These are phyloP conservation scores for Solanum ahanhuiri DNA, from an alignment of 257 asterid genomes.

Conservation along the genomic window DNA sequence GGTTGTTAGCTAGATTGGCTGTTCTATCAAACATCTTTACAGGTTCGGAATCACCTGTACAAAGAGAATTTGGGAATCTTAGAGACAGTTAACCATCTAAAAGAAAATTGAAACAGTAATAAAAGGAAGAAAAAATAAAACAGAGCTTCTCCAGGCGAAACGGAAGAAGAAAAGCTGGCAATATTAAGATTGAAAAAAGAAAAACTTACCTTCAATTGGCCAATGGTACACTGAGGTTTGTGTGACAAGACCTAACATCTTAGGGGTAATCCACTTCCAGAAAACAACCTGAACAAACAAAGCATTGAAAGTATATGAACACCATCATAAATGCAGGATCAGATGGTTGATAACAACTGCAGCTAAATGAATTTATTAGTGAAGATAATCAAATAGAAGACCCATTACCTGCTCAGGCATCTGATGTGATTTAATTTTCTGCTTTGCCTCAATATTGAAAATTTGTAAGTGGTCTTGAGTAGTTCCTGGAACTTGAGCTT, in stretches of 20 bases:
- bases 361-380: background rate
- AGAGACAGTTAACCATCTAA: background rate
- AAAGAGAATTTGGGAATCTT: background rate
- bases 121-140: background rate
- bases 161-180: background rate
- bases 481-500: constrained; percentile 97
- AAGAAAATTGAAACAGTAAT: background rate
- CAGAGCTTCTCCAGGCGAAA: background rate
- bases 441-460: constrained; percentile 92
- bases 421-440: constrained; percentile 87
- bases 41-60: constrained; percentile 87
- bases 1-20: constrained; percentile 84
- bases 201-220: constrained; percentile 72
- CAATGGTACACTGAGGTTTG: constrained; percentile 96
- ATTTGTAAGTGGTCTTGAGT: constrained; percentile 96
- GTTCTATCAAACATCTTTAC: constrained; percentile 93
- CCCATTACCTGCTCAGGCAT: constrained; percentile 94
- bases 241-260: constrained; percentile 92
- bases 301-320: background rate
- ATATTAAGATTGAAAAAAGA: background rate
- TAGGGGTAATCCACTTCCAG: constrained; percentile 97
- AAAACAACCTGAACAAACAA: constrained; percentile 59
- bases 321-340: background rate
- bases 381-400: background rate
- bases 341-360: background rate